phyloP scores from a whole-genome alignment of 352 stramenopile genomes.

The Phytophthora niederhauseri region DNA sequence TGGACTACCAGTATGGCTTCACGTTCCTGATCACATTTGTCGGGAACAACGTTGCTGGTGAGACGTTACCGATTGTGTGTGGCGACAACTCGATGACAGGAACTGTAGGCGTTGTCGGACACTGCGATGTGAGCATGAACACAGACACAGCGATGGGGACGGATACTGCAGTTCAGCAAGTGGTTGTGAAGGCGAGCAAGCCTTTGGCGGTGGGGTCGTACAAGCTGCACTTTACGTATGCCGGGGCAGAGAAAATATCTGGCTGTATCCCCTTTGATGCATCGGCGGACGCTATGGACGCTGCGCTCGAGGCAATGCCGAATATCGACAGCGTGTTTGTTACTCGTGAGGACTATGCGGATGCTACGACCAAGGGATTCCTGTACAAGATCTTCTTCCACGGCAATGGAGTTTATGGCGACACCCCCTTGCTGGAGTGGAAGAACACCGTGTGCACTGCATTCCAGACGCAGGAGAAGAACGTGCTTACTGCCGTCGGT shows the following conservation, averaged over 20 bases:
- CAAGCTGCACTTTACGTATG: conserved; percentile 50
- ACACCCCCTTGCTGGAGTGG: conserved; percentile 21
- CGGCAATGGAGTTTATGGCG: conserved; percentile 64
- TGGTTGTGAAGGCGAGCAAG: conserved; percentile 65
- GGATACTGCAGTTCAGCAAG: conserved; percentile 71
- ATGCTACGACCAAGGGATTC: conserved; percentile 47
- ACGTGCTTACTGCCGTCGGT: conserved; percentile 46
- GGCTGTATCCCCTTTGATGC: conserved; percentile 76
- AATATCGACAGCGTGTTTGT: conserved; percentile 86
- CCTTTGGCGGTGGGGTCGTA: conserved; percentile 69
- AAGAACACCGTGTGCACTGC: conserved; percentile 32
- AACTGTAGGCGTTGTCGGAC: conserved; percentile 44
- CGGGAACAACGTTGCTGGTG: conserved; percentile 68
- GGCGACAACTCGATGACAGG: conserved; percentile 41
- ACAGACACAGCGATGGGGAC: conserved; percentile 70
- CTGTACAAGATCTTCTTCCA: conserved; percentile 80
- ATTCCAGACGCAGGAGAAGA: conserved; percentile 79
- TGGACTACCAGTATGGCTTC: conserved; percentile 65
- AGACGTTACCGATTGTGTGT: conserved; percentile 48
- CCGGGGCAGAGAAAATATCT: conserved; percentile 40
- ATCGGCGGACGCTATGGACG: conserved; percentile 52
- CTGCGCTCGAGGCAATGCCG: conserved; percentile 51
- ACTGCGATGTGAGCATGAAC: conserved; percentile 59
- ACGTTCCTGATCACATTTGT: conserved; percentile 82
- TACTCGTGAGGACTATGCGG: conserved; percentile 33